A percentile compares a stretch with the other conserved stretches of the same genome.
phyloP scores from a whole-genome alignment of 495 filamentous ascomycete species.

The Aspergillus mulundensis region DNA sequence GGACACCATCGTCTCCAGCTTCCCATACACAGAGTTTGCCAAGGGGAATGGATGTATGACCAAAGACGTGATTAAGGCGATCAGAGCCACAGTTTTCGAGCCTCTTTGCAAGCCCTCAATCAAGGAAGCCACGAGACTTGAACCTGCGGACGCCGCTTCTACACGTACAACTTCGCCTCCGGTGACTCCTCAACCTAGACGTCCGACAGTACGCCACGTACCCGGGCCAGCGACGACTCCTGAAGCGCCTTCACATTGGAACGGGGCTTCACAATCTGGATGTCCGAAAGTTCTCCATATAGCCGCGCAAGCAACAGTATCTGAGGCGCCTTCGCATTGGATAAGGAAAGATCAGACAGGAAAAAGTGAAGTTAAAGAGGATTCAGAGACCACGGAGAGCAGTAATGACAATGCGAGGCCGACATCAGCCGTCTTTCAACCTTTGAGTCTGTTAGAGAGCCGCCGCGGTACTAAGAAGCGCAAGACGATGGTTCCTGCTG shows the following conservation, averaged over 20 bases:
- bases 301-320: neutral
- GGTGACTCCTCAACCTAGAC: neutral
- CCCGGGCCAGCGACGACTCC: neutral
- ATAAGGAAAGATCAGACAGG: neutral
- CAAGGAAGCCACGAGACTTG: neutral
- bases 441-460: neutral
- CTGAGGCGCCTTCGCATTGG: neutral
- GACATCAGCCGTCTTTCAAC: neutral
- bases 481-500: neutral
- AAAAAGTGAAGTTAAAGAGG: neutral
- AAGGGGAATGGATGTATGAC: constrained; percentile 13
- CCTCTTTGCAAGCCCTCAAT: constrained; percentile 14
- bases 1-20: constrained; percentile 7
- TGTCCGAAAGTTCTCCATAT: neutral
- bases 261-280: neutral
- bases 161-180: neutral
- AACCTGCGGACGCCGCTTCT: neutral
- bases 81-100: constrained; percentile 16
- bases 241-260: neutral
- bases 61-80: constrained; percentile 13
- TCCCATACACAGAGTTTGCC: constrained; percentile 22
- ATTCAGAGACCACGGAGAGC: neutral
- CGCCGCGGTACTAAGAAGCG: neutral
- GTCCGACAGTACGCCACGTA: neutral
- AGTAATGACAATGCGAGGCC: neutral